Percentiles rank a stretch among this genome's conserved stretches.
Conservation (phyloP, 2,329 filamentous ascomycete species). For the Nigrospora oryzae region DNA sequence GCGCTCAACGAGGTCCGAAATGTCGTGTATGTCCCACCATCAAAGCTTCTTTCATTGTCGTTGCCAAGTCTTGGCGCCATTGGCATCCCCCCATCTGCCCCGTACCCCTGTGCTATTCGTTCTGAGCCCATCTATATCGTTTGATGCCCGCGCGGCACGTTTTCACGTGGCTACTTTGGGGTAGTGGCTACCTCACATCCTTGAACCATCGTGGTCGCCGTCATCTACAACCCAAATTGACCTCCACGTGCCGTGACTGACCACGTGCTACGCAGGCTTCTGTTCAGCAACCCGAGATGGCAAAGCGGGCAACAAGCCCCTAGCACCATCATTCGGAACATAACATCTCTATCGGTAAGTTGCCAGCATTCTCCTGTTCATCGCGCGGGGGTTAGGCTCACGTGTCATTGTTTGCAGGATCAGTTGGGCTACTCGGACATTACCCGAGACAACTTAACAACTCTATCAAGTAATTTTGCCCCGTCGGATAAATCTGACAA, state of each 20-base stretch:
- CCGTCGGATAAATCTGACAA: constrained; percentile 44
- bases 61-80: neutral
- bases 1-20: constrained; percentile 25
- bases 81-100: neutral
- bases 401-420: constrained; percentile 14
- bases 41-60: constrained; percentile 7
- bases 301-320: constrained; percentile 38
- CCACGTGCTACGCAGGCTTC: constrained; percentile 30
- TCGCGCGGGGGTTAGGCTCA: neutral
- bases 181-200: too few relatives aligned
- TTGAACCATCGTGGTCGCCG: too few relatives aligned
- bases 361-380: neutral
- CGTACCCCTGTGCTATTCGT: too few relatives aligned
- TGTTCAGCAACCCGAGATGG: constrained; percentile 53
- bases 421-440: constrained; percentile 44
- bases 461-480: constrained; percentile 62
- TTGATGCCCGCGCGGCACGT: too few relatives aligned
- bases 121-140: too few relatives aligned
- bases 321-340: constrained; percentile 46
- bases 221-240: neutral
- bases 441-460: constrained; percentile 56
- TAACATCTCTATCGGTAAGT: constrained; percentile 48
- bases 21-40: constrained; percentile 20
- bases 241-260: neutral
- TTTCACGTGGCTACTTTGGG: too few relatives aligned